phyloP scores from a whole-genome alignment of 1,284 basidiomycete species.

The Marasmius tenuissimus region DNA sequence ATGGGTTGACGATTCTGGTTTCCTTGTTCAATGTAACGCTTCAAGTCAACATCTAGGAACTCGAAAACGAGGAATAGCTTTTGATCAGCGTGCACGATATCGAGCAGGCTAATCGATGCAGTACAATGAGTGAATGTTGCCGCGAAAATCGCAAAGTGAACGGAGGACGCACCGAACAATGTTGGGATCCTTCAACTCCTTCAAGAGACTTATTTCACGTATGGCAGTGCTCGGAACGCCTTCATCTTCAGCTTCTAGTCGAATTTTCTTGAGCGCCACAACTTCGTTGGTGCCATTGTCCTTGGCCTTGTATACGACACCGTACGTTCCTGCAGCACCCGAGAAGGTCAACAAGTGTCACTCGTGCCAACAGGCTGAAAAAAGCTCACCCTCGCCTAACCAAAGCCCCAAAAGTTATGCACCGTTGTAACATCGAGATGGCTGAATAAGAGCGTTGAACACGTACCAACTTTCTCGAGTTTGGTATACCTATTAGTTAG shows the following conservation, averaged over 20 bases:
- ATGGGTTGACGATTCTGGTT: conserved; percentile 73
- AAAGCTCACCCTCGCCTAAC: conserved; percentile 52
- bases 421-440: not conserved
- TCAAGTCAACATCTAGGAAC: conserved; percentile 92
- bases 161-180: conserved; percentile 74
- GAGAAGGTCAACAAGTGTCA: conserved; percentile 4
- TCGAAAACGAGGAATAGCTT: conserved; percentile 98
- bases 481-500: conserved; percentile 57
- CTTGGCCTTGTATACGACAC: conserved; percentile 94
- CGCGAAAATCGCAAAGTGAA: not conserved
- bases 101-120: conserved; percentile 69
- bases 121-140: conserved; percentile 6
- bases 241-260: conserved; percentile 97
- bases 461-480: conserved; percentile 76
- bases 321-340: conserved; percentile 82
- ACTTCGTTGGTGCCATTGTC: conserved; percentile 74
- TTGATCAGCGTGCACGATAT: conserved; percentile 96
- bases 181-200: conserved; percentile 95
- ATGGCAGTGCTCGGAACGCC: conserved; percentile 98
- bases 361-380: conserved; percentile 2
- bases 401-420: not conserved
- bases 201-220: conserved; percentile 94
- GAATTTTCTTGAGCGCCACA: conserved; percentile 97
- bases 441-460: conserved; percentile 15
- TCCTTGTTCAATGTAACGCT: conserved; percentile 92